Conservation (phyloP, 1,284 basidiomycete species). For the Abortiporus biennis region DNA sequence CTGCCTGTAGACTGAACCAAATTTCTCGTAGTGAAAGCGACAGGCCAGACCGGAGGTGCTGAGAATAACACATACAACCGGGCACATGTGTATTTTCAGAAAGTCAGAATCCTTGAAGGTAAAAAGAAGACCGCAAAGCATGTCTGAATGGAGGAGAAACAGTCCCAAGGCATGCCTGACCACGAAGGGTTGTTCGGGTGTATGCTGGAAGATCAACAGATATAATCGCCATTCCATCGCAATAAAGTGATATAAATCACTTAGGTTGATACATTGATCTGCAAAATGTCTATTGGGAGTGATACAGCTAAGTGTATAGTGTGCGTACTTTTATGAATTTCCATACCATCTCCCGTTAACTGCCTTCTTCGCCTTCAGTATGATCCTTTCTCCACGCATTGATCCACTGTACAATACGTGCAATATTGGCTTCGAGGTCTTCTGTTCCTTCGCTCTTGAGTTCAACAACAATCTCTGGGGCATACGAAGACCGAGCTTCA, state of each 20-base stretch:
- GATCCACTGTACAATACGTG: constrained; percentile 84
- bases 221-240: no score
- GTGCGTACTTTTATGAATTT: no score
- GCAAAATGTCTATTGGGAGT: no score
- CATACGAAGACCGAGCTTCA: constrained; percentile 86
- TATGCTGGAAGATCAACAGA: no score
- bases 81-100: constrained; percentile 46
- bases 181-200: constrained; percentile 26
- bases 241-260: no score
- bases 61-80: constrained; percentile 37
- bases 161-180: constrained; percentile 25
- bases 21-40: constrained; percentile 31
- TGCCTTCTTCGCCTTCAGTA: constrained; percentile 17
- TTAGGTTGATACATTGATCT: no score
- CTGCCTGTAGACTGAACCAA: not conserved
- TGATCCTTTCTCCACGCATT: constrained; percentile 68
- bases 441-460: constrained; percentile 75
- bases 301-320: no score
- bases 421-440: constrained; percentile 84
- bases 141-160: constrained; percentile 27
- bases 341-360: not conserved
- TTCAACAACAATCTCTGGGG: constrained; percentile 82
- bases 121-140: constrained; percentile 42
- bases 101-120: constrained; percentile 37
- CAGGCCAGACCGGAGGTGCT: constrained; percentile 33